A percentile compares a stretch with the other conserved stretches of the same genome.
phyloP scores from a whole-genome alignment of 2,329 filamentous ascomycete species.

The Fusarium robinianum region DNA sequence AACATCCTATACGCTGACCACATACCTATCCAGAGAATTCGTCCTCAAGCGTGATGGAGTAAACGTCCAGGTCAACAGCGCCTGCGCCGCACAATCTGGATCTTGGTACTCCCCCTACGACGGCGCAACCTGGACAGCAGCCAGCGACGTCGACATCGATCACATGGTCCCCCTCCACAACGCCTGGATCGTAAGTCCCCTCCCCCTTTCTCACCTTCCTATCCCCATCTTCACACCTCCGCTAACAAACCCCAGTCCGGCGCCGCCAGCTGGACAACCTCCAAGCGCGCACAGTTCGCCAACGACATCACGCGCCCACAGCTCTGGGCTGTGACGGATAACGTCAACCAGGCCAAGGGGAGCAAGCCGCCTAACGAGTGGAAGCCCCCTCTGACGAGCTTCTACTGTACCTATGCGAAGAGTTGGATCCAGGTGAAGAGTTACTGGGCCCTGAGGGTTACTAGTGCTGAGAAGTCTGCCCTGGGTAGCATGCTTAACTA shows the following conservation, averaged over 20 bases:
- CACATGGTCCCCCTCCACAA: conserved; percentile 82
- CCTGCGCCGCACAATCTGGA: conserved; percentile 68
- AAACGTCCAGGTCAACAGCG: conserved; percentile 59
- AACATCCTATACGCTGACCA: conserved; percentile 12
- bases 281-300: conserved; percentile 69
- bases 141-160: conserved; percentile 78
- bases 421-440: conserved; percentile 81
- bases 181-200: conserved; percentile 68
- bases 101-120: conserved; percentile 76
- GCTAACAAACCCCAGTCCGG: conserved; percentile 58
- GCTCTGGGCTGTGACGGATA: conserved; percentile 78
- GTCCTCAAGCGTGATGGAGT: conserved; percentile 76
- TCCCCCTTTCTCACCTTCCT: neutral
- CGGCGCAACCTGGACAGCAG: conserved; percentile 68
- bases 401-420: conserved; percentile 78
- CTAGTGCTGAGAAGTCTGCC: conserved; percentile 71
- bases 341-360: conserved; percentile 74
- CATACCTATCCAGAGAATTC: conserved; percentile 53
- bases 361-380: conserved; percentile 74
- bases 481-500: conserved; percentile 51
- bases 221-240: neutral
- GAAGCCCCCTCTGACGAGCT: conserved; percentile 71
- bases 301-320: conserved; percentile 79
- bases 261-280: conserved; percentile 71
- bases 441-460: conserved; percentile 70